phyloP scores from a whole-genome alignment of 495 filamentous ascomycete genomes.

The Aspergillus biplanus region DNA sequence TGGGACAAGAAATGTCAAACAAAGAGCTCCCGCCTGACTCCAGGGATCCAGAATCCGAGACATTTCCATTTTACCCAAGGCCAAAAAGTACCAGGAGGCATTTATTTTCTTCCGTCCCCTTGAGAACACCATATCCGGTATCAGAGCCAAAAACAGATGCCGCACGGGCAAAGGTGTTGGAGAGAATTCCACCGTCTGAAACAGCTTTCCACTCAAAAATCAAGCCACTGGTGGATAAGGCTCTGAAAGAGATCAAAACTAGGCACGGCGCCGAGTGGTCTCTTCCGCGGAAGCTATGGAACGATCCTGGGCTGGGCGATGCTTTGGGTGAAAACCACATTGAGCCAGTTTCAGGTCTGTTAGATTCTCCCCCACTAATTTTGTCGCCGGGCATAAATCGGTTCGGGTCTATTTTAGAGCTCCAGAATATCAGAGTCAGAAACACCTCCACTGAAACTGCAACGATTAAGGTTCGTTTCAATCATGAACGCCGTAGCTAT shows the following conservation, averaged over 20 bases:
- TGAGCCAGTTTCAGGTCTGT: too few relatives aligned
- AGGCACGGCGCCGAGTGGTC: constrained; percentile 43
- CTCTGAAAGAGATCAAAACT: constrained; percentile 34
- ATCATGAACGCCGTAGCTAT: background rate
- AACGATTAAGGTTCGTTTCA: constrained; percentile 26
- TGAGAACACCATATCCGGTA: constrained; percentile 37
- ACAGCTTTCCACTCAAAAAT: constrained; percentile 36
- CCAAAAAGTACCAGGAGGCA: constrained; percentile 9
- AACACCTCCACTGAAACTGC: constrained; percentile 38
- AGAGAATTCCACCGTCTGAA: constrained; percentile 33
- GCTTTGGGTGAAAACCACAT: too few relatives aligned
- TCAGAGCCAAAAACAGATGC: constrained; percentile 47
- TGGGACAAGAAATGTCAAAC: constrained; percentile 36
- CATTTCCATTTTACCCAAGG: background rate
- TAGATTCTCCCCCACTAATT: constrained; percentile 35
- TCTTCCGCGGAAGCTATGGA: constrained; percentile 29
- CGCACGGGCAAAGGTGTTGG: constrained; percentile 43
- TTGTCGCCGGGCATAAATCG: constrained; percentile 38
- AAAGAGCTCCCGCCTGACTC: constrained; percentile 12
- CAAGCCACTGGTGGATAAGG: constrained; percentile 31
- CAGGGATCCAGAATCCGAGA: background rate
- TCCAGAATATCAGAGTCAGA: constrained; percentile 37
- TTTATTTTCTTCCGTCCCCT: constrained; percentile 38
- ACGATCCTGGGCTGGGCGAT: background rate
- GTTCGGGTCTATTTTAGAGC: constrained; percentile 34